Percentiles rank a stretch among this genome's conserved stretches.
Conservation (phyloP, 2,329 filamentous ascomycete species). For the Alternaria sp. region DNA sequence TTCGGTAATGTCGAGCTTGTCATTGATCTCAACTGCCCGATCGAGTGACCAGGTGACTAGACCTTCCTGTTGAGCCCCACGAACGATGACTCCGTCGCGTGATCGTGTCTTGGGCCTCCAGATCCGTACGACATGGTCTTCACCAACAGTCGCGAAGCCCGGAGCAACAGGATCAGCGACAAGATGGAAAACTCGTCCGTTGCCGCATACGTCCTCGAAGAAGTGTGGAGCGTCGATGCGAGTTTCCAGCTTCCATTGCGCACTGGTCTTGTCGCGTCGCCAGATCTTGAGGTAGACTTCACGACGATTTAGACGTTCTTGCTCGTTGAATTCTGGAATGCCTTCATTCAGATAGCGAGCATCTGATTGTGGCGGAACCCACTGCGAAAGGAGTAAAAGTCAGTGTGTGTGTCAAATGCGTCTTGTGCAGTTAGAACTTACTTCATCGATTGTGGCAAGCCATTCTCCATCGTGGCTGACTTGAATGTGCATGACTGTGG, state of each 20-base stretch:
- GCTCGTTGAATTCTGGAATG: slow-evolving; percentile 49
- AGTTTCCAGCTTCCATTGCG: slow-evolving; percentile 74
- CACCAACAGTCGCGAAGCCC: slow-evolving; percentile 84
- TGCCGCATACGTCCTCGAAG: slow-evolving; percentile 54
- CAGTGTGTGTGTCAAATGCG: neutral
- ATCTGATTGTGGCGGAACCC: slow-evolving; percentile 77
- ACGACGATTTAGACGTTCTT: slow-evolving; percentile 57
- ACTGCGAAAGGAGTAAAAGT: slow-evolving; percentile 48
- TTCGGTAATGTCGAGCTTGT: slow-evolving; percentile 38
- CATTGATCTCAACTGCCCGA: slow-evolving; percentile 57
- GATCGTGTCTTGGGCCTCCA: slow-evolving; percentile 79
- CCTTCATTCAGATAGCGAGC: slow-evolving; percentile 61
- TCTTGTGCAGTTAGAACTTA: neutral
- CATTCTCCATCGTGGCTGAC: slow-evolving; percentile 83
- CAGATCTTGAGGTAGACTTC: slow-evolving; percentile 94
- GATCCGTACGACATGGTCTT: slow-evolving; percentile 76
- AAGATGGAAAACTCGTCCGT: slow-evolving; percentile 72
- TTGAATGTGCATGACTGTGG: slow-evolving; percentile 75
- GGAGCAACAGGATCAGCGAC: slow-evolving; percentile 70
- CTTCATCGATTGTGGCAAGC: slow-evolving; percentile 89
- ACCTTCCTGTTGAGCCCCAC: slow-evolving; percentile 58
- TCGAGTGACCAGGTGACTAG: slow-evolving; percentile 78
- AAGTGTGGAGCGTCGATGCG: slow-evolving; percentile 83
- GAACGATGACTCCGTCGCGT: slow-evolving; percentile 70
- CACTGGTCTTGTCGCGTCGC: slow-evolving; percentile 66